A percentile compares a stretch with the other conserved stretches of the same genome.
Evolutionary conservation across 495 filamentous ascomycete species (phyloP).

Genomic region (Pseudoneurospora amorphoporcata): DNA sequence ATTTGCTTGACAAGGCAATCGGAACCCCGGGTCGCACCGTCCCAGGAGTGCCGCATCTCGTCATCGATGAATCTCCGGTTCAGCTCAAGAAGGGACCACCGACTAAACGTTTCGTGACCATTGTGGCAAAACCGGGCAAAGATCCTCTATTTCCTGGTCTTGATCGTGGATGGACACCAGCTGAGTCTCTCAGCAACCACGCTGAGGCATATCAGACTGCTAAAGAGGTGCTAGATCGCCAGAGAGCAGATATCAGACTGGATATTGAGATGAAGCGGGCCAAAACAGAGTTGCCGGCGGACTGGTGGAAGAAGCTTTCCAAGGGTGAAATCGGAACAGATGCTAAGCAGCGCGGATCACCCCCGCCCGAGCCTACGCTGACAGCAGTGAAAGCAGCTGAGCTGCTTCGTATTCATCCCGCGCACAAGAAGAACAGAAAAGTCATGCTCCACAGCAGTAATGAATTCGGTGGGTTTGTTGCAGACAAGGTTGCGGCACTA

Average conservation of each 20-base stretch:
- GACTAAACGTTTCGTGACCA: slow-evolving; percentile 20
- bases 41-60: slow-evolving; percentile 17
- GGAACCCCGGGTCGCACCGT: slow-evolving; percentile 2
- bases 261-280: slow-evolving; percentile 16
- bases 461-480: slow-evolving; percentile 7
- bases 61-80: slow-evolving; percentile 11
- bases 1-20: slow-evolving; percentile 5
- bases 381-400: slow-evolving; percentile 11
- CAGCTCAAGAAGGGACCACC: slow-evolving; percentile 19
- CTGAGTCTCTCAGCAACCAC: slow-evolving; percentile 22
- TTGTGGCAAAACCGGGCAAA: slow-evolving; percentile 15
- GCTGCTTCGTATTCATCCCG: slow-evolving; percentile 13
- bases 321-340: slow-evolving; percentile 4
- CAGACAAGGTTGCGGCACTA: slow-evolving; percentile 2
- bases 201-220: slow-evolving; percentile 14
- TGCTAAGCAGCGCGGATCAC: not conserved
- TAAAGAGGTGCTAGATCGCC: slow-evolving; percentile 11
- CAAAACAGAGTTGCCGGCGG: slow-evolving; percentile 13
- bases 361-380: slow-evolving; percentile 11
- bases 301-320: slow-evolving; percentile 15
- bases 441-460: not conserved
- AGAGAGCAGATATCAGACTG: slow-evolving; percentile 16
- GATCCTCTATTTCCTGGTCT: slow-evolving; percentile 16
- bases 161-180: slow-evolving; percentile 14
- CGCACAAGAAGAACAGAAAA: slow-evolving; percentile 8